phyloP scores from a whole-genome alignment of 768 basidiomycete genomes.

The Neoboletus subvelutipes region DNA sequence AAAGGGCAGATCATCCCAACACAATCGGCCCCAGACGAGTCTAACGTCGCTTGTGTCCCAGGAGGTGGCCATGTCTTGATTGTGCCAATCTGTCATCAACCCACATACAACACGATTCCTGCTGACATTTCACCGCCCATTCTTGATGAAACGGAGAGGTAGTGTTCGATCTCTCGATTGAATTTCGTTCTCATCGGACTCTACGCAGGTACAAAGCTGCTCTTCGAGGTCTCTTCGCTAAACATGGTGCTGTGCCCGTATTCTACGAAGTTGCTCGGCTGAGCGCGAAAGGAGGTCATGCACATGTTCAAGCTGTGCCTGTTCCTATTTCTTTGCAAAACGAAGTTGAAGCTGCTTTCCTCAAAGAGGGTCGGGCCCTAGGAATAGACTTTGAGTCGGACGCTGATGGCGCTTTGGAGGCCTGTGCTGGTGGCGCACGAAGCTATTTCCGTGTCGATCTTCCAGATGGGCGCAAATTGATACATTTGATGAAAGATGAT shows the following conservation, averaged over 20 bases:
- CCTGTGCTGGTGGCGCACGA: constrained; percentile 47
- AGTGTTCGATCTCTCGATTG: constrained; percentile 17
- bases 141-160: constrained; percentile 78
- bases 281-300: constrained; percentile 87
- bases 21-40: constrained; percentile 48
- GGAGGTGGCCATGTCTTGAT: constrained; percentile 96
- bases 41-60: constrained; percentile 55
- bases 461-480: constrained; percentile 80
- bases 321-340: constrained; percentile 62
- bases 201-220: constrained; percentile 71
- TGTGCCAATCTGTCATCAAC: constrained; percentile 91
- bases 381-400: constrained; percentile 79
- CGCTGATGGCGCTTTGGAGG: constrained; percentile 57
- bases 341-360: constrained; percentile 69
- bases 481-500: constrained; percentile 79
- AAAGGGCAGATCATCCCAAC: constrained; percentile 94
- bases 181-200: not conserved
- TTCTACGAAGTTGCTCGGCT: constrained; percentile 87
- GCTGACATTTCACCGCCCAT: constrained; percentile 74
- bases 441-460: constrained; percentile 92
- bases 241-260: constrained; percentile 66
- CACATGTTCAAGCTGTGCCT: constrained; percentile 87
- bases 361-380: constrained; percentile 59
- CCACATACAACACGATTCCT: constrained; percentile 82
- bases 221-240: constrained; percentile 68